Base-by-base conservation (phyloP, 805 yeast genomes). In the Saccharomycopsis babjevae region DNA sequence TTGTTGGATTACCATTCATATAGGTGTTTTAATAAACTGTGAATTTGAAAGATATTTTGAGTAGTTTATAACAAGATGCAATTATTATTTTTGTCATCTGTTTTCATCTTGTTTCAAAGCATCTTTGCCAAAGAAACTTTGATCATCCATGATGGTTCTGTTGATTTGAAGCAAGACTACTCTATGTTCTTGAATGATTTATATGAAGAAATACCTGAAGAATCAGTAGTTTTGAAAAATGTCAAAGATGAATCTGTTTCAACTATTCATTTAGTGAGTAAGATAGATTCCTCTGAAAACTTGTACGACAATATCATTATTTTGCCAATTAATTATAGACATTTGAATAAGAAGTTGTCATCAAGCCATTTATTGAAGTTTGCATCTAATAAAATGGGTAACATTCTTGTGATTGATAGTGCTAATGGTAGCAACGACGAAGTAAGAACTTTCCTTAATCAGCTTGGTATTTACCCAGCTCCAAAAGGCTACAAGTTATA, bases 401-500 rank as follows among this genome's bases (percentile, higher is more conserved):
- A 91, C 70, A 70, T 94, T 8, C 68, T 94, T 18, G 81, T 85
- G 15, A 76, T 89, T 15, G 79, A 86, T 0, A 73, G 79, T 43
- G 80, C 85, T 25, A 65, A 67, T 8, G 81, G 80, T 18, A 68
- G 78, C 16, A 82, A 86, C 46, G 89, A 87, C 30, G 81, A 85
- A 20, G 73, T 87, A 39, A 82, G 89, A 63, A 74, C 80, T 2
- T 85, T 87, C 67, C 79, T 89, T 65, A 82, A 84, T 68, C 90
- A 92, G 70, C 73, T 92, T 65, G 99, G 97, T 38, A 84, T 94
- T 58, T 82, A 77, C 68, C 88, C 97, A 61, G 81, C 94, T 57
- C 96, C 97, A 62, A 87, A 83, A 69, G 85, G 83, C 57, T 84
- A 82, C 70, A 71, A 76, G 59, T 74, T 86, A 54, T 71, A 78